Percentiles rank a stretch among this genome's conserved stretches.
Evolutionary conservation across 352 stramenopile species (phyloP).

Genomic region (Blastocystis sp.): DNA sequence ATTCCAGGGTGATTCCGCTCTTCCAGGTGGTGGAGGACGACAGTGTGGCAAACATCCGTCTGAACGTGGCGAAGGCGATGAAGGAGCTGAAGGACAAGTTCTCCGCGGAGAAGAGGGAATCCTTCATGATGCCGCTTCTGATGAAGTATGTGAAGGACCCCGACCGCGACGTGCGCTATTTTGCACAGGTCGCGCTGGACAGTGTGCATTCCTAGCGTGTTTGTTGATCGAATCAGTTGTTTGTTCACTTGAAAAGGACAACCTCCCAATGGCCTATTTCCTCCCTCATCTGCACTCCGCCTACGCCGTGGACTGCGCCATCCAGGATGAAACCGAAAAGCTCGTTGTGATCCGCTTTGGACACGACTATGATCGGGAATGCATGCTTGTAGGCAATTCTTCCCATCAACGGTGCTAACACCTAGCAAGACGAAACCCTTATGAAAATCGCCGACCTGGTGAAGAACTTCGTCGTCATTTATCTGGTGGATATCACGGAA

Average conservation of each 20-base stretch:
- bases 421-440: conserved; percentile 69
- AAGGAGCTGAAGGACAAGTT: conserved; percentile 27
- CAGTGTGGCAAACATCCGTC: conserved; percentile 14
- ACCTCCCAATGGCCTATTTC: conserved; percentile 88
- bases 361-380: conserved; percentile 92
- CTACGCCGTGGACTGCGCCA: conserved; percentile 97
- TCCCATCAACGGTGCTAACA: conserved; percentile 72
- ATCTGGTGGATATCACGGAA: conserved; percentile 88
- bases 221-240: background rate
- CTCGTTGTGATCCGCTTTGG: conserved; percentile 98
- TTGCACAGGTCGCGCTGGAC: background rate
- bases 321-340: conserved; percentile 94
- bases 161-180: conserved; percentile 50
- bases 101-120: background rate
- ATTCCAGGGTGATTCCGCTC: background rate
- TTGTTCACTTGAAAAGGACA: background rate
- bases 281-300: conserved; percentile 91
- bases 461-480: conserved; percentile 98
- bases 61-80: conserved; percentile 47
- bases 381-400: conserved; percentile 97
- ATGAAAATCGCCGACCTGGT: conserved; percentile 89
- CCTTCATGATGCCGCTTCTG: conserved; percentile 8
- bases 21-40: conserved; percentile 10
- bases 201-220: background rate
- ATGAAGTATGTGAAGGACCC: conserved; percentile 10